A percentile compares a stretch with the other conserved stretches of the same genome.
phyloP scores from a whole-genome alignment of 2,329 filamentous ascomycete genomes.

The Penicillium sp. region DNA sequence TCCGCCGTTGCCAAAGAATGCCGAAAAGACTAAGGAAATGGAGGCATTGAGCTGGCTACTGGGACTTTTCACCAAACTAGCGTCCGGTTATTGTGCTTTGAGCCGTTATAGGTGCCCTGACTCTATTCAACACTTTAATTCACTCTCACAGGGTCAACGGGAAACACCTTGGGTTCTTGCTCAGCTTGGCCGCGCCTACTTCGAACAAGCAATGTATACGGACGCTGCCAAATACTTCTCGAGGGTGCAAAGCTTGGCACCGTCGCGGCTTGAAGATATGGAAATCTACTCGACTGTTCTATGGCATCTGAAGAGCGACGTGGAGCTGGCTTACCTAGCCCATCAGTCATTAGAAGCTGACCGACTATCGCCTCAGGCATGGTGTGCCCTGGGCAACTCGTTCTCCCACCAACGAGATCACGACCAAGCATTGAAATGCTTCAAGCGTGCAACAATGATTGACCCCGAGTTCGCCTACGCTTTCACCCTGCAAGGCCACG shows the following conservation, averaged over 20 bases:
- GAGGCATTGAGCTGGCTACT: constrained; percentile 75
- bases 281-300: constrained; percentile 97
- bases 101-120: constrained; percentile 76
- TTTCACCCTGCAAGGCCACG: constrained; percentile 92
- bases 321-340: constrained; percentile 85
- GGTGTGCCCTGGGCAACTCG: constrained; percentile 93
- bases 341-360: constrained; percentile 85
- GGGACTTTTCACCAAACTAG: constrained; percentile 78
- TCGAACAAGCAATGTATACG: constrained; percentile 81
- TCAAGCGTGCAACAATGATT: constrained; percentile 89
- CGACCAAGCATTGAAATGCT: constrained; percentile 90
- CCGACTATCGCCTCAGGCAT: constrained; percentile 88
- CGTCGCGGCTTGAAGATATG: constrained; percentile 87
- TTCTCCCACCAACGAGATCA: constrained; percentile 91
- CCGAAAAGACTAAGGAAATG: constrained; percentile 64
- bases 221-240: constrained; percentile 86
- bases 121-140: constrained; percentile 70
- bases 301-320: constrained; percentile 95
- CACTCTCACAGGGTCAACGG: constrained; percentile 70
- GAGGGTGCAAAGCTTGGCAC: constrained; percentile 73
- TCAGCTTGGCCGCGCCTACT: constrained; percentile 85
- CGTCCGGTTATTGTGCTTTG: constrained; percentile 73
- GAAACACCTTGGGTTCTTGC: constrained; percentile 93
- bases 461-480: constrained; percentile 91
- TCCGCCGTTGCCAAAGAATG: constrained; percentile 31